Base-by-base conservation (phyloP, 2,329 filamentous ascomycete species). In the Arthrobotrys sphaeroides region DNA sequence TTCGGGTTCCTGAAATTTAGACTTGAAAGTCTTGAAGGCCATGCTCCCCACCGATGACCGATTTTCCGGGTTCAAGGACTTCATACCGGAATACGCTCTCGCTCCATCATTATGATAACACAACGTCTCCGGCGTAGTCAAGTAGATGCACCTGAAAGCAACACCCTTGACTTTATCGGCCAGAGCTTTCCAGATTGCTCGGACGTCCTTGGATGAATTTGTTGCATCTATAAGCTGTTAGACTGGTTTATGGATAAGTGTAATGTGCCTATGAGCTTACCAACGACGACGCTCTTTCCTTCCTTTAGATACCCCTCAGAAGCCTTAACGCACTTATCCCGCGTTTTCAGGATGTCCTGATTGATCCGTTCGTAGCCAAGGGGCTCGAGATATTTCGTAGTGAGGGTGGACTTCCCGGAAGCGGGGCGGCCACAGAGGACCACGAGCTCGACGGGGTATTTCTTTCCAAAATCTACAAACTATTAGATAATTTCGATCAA, bases 351-450 rank as follows among this genome's bases (percentile, higher is more conserved):
- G 1, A 86, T 88, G 82, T 98, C 95, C 83, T 98, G 95, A 79
- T 98, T 99, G 28, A 97, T 88, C 53, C 95, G 88, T 81, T 89
- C 87, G 81, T 96, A 98, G 2, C 90, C 91, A 26, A 95, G 83
- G 22, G 91, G 91, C 81, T 93, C 86, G 36, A 98, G 84, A 77
- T 91, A 84, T 77, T 87, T 89, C 88, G 90, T 92, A 83, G 90
- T 97, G 80, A 95, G 97, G 0, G 93, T 94, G 40, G 92, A 96
- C 83, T 99, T 98, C 16, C 95, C 95, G 1, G 93, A 89, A 0
- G 92, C 94, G 0, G 95, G 95, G 53, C 91, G 92, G 0, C 95
- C 95, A 80, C 92, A 94, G 81, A 96, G 92, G 5, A 98, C 83
- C 22, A 98, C 88, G 12, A 98, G 84, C 66, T 97, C 94, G 77